Evolutionary conservation across 768 basidiomycete genomes (phyloP).

Genomic region (Cystofilobasidium bisporidii): DNA sequence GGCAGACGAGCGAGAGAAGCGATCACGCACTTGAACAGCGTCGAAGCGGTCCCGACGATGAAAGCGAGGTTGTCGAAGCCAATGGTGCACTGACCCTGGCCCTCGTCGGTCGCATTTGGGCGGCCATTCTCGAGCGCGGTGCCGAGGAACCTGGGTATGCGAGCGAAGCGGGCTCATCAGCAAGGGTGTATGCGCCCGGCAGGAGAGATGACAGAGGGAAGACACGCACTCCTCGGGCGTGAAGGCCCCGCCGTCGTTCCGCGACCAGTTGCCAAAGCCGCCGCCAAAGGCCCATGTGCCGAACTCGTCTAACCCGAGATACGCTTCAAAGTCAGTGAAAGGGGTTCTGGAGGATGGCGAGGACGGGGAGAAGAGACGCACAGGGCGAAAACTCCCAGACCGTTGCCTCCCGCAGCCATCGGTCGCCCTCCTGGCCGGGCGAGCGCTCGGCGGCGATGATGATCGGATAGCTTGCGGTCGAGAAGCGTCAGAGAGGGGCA

Average conservation of each 20-base stretch:
- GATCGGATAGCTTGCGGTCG: slow-evolving; percentile 31
- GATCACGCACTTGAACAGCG: slow-evolving; percentile 29
- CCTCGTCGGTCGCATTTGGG: slow-evolving; percentile 43
- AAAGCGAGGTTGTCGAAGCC: slow-evolving; percentile 58
- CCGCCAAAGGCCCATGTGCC: slow-evolving; percentile 36
- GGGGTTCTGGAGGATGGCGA: neutral
- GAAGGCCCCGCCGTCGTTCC: slow-evolving; percentile 54
- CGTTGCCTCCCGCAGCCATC: slow-evolving; percentile 35
- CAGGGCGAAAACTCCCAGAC: slow-evolving; percentile 37
- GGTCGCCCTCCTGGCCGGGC: slow-evolving; percentile 30
- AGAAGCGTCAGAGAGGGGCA: neutral
- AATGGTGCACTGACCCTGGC: slow-evolving; percentile 50
- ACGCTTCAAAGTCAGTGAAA: slow-evolving; percentile 27
- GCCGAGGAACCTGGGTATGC: slow-evolving; percentile 44
- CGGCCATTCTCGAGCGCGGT: slow-evolving; percentile 54
- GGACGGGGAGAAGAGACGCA: slow-evolving; percentile 30
- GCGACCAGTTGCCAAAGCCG: slow-evolving; percentile 28
- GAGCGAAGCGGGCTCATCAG: neutral
- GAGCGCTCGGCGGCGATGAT: slow-evolving; percentile 37
- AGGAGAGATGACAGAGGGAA: neutral
- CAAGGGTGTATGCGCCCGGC: neutral
- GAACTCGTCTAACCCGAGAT: slow-evolving; percentile 31
- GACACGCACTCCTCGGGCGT: slow-evolving; percentile 30
- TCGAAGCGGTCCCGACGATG: neutral
- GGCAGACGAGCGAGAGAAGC: slow-evolving; percentile 24